Evolutionary conservation across 148 eudicot species (phyloP).

Genomic region (Drosera capensis): DNA sequence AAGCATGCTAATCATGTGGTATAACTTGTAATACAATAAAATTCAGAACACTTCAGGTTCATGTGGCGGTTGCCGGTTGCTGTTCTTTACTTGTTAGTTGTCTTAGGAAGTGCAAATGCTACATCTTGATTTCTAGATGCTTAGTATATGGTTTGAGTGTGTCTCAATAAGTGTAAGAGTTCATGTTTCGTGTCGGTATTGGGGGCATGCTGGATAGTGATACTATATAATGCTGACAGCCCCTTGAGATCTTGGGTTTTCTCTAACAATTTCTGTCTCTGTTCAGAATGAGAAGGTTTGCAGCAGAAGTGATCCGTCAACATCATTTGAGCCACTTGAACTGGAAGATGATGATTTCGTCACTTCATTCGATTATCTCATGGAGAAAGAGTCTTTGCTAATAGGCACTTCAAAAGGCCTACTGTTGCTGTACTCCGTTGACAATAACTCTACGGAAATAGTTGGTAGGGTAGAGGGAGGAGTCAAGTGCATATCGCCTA

Average conservation of each 20-base stretch:
- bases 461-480: conserved; percentile 96
- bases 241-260: neutral
- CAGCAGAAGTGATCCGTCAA: conserved; percentile 24
- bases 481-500: conserved; percentile 80
- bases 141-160: too few species aligned
- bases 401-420: conserved; percentile 73
- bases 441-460: conserved; percentile 46
- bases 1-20: too few species aligned
- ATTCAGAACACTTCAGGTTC: too few species aligned
- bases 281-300: conserved; percentile 50
- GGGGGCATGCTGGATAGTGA: too few species aligned
- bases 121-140: too few species aligned
- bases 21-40: too few species aligned
- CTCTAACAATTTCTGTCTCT: conserved; percentile 4
- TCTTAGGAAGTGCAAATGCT: too few species aligned
- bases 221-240: too few species aligned
- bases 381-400: conserved; percentile 90
- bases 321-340: conserved; percentile 37
- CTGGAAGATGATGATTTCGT: conserved; percentile 61
- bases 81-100: too few species aligned
- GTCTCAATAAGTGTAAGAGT: too few species aligned
- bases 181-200: too few species aligned
- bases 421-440: conserved; percentile 51
- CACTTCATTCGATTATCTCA: conserved; percentile 78
- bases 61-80: too few species aligned